Evolutionary conservation across 257 asterid species (phyloP), one percentile per base, ranked within the genome.

Genomic region (Przewalskia tangutica): DNA sequence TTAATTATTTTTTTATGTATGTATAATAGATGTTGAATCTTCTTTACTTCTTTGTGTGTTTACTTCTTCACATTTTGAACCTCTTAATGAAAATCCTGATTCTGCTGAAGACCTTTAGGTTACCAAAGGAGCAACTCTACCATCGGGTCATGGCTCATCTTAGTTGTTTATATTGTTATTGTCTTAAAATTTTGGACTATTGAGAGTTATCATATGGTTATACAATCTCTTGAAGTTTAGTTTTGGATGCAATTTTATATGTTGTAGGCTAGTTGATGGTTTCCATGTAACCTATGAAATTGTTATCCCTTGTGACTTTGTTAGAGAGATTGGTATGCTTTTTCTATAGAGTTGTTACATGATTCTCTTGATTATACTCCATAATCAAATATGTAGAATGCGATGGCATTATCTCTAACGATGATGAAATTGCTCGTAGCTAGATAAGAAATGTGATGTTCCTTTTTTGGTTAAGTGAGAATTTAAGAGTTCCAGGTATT

Each of bases 371-470:
- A 18, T 70, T 44, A 71, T 46, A 71, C 2, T 71, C 58, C 40
- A 20, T 71, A 12, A 44, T 18, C 56, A 46, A 65, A 20, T 46
- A 71, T 0, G 59, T 71, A 46, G 58, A 46, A 5, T 20, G 42
- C 6, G 23, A 73, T 73, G 42, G 4, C 60, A 48, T 5, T 48
- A 13, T 44, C 77, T 73, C 18, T 73, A 73, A 12, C 34, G 7
- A 73, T 6, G 42, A 20, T 11, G 20, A 73, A 73, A 48, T 20
- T 13, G 23, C 13, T 54, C 62, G 7, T 90, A 81, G 97, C 99
- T 50, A 75, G 46, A 50, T 71, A 71, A 6, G 79, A 46, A 6
- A 71, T 71, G 18, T 44, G 79, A 44, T 20, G 56, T 12, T 71
- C 6, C 38, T 7, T 40, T 56, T 44, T 70, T 70, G n/a, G 54